A percentile compares a stretch with the other conserved stretches of the same genome.
Evolutionary conservation across 108 stramenopile genomes (phyloP).

Genomic region (Nitzschia sp.): DNA sequence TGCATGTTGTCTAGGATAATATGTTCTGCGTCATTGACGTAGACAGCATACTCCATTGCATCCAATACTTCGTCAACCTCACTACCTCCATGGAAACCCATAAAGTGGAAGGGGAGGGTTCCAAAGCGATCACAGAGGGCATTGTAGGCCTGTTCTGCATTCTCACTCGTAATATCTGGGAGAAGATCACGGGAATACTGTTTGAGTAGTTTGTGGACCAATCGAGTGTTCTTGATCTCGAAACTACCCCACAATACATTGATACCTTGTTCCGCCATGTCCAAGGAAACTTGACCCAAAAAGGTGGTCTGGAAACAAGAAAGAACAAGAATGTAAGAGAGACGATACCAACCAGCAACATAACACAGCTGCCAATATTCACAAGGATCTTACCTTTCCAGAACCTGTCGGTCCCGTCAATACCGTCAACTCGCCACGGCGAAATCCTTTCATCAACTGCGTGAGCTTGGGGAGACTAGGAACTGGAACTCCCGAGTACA

Average conservation of each 20-base stretch:
- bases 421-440: constrained; percentile 95
- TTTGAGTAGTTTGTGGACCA: constrained; percentile 90
- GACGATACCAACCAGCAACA: not conserved
- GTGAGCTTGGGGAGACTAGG: constrained; percentile 85
- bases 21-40: constrained; percentile 89
- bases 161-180: constrained; percentile 43
- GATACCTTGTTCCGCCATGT: constrained; percentile 89
- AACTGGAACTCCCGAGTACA: constrained; percentile 61
- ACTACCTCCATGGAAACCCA: constrained; percentile 94
- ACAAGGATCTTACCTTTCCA: constrained; percentile 51
- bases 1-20: constrained; percentile 95
- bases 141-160: constrained; percentile 43
- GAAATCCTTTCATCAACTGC: constrained; percentile 86
- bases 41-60: constrained; percentile 96
- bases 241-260: constrained; percentile 96
- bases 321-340: not conserved
- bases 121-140: constrained; percentile 86
- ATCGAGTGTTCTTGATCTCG: constrained; percentile 91
- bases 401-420: constrained; percentile 92
- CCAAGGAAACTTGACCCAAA: constrained; percentile 87
- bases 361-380: not conserved
- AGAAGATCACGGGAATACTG: constrained; percentile 79
- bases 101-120: constrained; percentile 86
- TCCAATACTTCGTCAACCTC: constrained; percentile 93
- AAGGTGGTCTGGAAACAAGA: constrained; percentile 84